Evolutionary conservation across 129 eudicot genomes (phyloP).

Genomic region (Artemisia tridentata): DNA sequence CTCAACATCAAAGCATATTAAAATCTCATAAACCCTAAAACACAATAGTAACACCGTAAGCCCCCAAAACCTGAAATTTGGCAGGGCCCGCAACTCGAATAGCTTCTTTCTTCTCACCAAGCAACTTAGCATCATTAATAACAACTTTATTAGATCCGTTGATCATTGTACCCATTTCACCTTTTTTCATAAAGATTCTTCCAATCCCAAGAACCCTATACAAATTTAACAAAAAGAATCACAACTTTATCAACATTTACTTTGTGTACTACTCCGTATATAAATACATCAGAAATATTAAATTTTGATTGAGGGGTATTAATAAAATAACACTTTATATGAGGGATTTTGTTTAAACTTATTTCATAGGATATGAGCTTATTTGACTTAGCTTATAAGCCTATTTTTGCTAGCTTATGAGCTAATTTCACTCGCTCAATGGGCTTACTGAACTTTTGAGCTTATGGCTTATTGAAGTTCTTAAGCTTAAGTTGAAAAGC

Average conservation of each 20-base stretch:
- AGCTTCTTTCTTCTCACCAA: conserved; percentile 51
- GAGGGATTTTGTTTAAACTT: too few relatives aligned
- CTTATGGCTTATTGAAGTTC: too few relatives aligned
- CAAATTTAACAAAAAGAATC: not conserved
- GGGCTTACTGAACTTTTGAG: too few relatives aligned
- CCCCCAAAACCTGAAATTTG: conserved; percentile 67
- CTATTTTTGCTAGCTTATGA: too few relatives aligned
- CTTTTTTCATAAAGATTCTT: conserved; percentile 21
- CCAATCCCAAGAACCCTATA: conserved; percentile 41
- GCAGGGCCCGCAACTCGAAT: conserved; percentile 67
- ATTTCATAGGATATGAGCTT: too few relatives aligned
- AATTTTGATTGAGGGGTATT: too few relatives aligned
- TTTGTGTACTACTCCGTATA: not conserved
- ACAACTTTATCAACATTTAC: not conserved
- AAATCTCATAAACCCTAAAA: conserved; percentile 1
- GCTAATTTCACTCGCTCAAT: too few relatives aligned
- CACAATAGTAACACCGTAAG: not conserved
- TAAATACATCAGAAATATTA: not conserved
- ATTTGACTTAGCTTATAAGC: too few relatives aligned
- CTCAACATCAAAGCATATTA: too few relatives aligned
- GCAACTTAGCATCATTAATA: conserved; percentile 53
- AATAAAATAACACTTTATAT: too few relatives aligned
- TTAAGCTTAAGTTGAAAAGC: too few relatives aligned
- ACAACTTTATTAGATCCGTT: conserved; percentile 36
- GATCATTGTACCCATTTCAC: conserved; percentile 42